These are phyloP conservation scores for Dryadomyces quercus-mongolicae DNA, from an alignment of 2,329 filamentous ascomycete species.

Conservation along the genomic window DNA sequence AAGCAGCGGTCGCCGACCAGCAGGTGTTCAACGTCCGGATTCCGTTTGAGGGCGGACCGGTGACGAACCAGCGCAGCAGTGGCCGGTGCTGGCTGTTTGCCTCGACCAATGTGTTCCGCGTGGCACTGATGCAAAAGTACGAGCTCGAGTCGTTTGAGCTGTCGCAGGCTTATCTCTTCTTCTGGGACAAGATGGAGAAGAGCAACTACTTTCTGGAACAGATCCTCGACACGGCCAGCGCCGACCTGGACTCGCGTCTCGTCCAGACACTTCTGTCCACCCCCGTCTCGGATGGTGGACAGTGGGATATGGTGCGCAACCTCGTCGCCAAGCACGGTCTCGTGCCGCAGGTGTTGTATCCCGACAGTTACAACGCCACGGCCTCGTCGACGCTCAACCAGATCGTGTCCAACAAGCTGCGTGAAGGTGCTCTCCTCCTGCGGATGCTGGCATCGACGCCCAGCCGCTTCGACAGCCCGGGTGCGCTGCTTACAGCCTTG, in stretches of 20 bases:
- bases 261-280: conserved; percentile 56
- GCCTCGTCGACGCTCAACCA: conserved; percentile 58
- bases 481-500: conserved; percentile 20
- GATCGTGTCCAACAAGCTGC: conserved; percentile 71
- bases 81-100: conserved; percentile 90
- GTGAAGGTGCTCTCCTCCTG: conserved; percentile 69
- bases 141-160: conserved; percentile 68
- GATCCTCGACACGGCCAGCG: conserved; percentile 59
- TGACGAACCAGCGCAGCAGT: conserved; percentile 73
- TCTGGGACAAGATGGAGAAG: conserved; percentile 91
- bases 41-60: conserved; percentile 66
- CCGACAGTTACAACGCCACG: conserved; percentile 69
- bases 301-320: conserved; percentile 89
- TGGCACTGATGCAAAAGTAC: conserved; percentile 79
- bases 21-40: conserved; percentile 79
- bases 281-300: conserved; percentile 70
- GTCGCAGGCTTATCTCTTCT: conserved; percentile 81
- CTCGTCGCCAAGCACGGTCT: conserved; percentile 78
- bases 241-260: conserved; percentile 61
- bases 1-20: conserved; percentile 53
- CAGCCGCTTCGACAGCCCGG: conserved; percentile 24
- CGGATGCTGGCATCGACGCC: conserved; percentile 33
- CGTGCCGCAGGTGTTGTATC: conserved; percentile 71
- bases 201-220: conserved; percentile 82
- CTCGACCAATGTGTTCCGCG: conserved; percentile 78